Conservation (phyloP, 1,139 yeast species). For the Sugiyamaella japonica region DNA sequence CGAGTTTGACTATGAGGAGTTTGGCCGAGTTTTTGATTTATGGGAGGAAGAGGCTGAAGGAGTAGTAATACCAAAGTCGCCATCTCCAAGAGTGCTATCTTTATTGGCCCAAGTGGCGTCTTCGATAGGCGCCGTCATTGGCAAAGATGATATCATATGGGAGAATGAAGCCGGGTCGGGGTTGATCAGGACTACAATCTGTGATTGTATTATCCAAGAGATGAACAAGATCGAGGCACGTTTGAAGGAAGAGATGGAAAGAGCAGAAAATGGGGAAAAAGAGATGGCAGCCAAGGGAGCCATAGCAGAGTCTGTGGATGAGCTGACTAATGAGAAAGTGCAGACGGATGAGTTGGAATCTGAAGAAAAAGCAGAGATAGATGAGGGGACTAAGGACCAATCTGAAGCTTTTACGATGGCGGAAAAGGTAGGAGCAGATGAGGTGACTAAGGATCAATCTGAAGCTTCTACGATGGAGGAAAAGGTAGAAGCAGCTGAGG, state of each 20-base stretch:
- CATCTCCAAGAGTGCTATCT: constrained; percentile 10
- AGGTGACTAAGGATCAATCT: too few relatives aligned
- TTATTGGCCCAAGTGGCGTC: background rate
- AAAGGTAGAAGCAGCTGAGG: too few relatives aligned
- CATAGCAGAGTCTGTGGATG: background rate
- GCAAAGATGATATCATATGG: constrained; percentile 15
- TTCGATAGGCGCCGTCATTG: constrained; percentile 3
- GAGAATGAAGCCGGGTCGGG: background rate
- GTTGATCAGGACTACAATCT: constrained; percentile 1
- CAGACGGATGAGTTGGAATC: background rate
- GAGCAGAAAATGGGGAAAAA: background rate
- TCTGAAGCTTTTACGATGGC: too few relatives aligned
- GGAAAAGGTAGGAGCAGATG: too few relatives aligned
- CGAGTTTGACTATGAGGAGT: background rate
- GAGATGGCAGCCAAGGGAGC: background rate
- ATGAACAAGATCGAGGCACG: background rate
- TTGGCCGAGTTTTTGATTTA: background rate
- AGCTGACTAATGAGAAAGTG: too few relatives aligned
- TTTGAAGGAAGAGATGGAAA: background rate
- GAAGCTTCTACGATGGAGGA: too few relatives aligned
- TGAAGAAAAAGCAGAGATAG: background rate
- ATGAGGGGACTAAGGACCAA: background rate
- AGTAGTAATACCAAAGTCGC: constrained; percentile 5
- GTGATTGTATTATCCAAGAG: background rate
- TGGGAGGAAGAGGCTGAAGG: constrained; percentile 10